A percentile compares a stretch with the other conserved stretches of the same genome.
Conservation (phyloP, 257 asterid species). For the Nicotiana undulata region DNA sequence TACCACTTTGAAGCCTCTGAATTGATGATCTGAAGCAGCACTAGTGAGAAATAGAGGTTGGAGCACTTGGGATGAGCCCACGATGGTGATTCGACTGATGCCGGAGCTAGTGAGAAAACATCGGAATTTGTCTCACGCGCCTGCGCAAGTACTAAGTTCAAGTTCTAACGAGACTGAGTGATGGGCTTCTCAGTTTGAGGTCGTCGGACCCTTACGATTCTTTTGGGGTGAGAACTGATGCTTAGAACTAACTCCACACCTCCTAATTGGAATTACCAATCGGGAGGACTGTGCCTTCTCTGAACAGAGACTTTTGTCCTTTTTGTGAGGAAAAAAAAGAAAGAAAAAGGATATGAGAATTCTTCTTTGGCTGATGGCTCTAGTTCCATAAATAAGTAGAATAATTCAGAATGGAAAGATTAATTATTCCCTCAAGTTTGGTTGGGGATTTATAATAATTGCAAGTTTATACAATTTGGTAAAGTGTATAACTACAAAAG, state of each 20-base stretch:
- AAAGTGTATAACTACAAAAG: background rate
- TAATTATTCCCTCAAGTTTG: too few relatives aligned
- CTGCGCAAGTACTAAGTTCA: background rate
- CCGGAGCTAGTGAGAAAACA: background rate
- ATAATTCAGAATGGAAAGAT: too few relatives aligned
- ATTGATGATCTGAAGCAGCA: background rate
- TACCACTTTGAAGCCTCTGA: too few relatives aligned
- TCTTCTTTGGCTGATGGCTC: background rate
- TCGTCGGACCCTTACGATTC: background rate
- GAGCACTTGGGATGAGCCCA: background rate
- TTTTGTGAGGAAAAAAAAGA: background rate
- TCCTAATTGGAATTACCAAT: background rate
- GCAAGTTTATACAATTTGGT: background rate
- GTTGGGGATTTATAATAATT: background rate
- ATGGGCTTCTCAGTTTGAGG: background rate
- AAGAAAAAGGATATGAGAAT: background rate
- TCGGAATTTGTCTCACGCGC: background rate
- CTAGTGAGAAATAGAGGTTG: background rate
- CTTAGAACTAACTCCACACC: background rate
- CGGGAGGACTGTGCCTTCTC: background rate
- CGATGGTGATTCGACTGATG: background rate
- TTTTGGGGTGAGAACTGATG: background rate
- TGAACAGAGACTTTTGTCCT: background rate
- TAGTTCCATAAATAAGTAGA: background rate
- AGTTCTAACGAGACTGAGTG: background rate